Percentiles rank a stretch among this genome's conserved stretches.
phyloP scores from a whole-genome alignment of 2,329 filamentous ascomycete species.

The Daldinia sp. region DNA sequence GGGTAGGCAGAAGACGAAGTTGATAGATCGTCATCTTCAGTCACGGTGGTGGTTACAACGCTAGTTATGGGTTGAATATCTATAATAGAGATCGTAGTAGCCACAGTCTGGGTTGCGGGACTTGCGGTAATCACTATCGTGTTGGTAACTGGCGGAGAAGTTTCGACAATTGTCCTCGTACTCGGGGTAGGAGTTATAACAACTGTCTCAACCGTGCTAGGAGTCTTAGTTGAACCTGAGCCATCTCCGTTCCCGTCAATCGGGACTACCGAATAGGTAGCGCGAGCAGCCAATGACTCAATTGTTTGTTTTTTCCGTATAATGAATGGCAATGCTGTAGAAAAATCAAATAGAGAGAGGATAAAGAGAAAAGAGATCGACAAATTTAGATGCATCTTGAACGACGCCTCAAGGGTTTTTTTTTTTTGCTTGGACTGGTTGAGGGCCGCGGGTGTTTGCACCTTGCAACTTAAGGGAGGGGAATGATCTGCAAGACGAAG shows the following conservation, averaged over 20 bases:
- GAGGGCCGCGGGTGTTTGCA: constrained; percentile 35
- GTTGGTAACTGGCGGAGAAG: constrained; percentile 49
- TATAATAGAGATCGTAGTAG: constrained; percentile 51
- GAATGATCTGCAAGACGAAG: constrained; percentile 30
- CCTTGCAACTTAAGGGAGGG: constrained; percentile 28
- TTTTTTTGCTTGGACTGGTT: constrained; percentile 32
- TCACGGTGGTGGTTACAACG: constrained; percentile 43
- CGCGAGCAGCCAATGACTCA: constrained; percentile 48
- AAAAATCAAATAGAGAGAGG: constrained; percentile 40
- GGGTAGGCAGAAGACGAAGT: constrained; percentile 26
- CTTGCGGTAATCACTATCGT: constrained; percentile 47
- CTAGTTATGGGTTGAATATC: constrained; percentile 44
- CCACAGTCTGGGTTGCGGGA: constrained; percentile 41
- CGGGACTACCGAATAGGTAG: constrained; percentile 56
- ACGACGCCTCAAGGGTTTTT: constrained; percentile 36
- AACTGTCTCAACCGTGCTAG: constrained; percentile 51
- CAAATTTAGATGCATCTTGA: constrained; percentile 51
- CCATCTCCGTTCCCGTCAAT: constrained; percentile 51
- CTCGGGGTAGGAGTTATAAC: constrained; percentile 50
- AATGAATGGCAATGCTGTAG: constrained; percentile 49
- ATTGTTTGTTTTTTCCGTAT: constrained; percentile 31
- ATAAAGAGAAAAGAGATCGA: constrained; percentile 46
- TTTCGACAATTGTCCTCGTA: constrained; percentile 47
- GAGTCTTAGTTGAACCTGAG: constrained; percentile 35
- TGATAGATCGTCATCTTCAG: constrained; percentile 42